phyloP scores from a whole-genome alignment of 306 rosid genomes.

The Potentilla sterilis region DNA sequence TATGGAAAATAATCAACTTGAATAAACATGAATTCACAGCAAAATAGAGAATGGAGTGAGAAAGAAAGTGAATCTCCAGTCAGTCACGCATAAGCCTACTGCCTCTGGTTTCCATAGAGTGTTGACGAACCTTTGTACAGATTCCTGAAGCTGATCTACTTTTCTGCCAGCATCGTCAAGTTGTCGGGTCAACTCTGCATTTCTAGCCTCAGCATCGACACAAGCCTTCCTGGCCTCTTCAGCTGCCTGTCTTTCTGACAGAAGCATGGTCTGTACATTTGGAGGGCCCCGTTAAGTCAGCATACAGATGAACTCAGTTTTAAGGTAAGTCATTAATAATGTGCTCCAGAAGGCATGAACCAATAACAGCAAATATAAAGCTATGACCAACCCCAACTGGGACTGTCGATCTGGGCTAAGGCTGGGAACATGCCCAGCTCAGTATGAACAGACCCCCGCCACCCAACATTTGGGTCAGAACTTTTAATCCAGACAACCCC shows the following conservation, averaged over 20 bases:
- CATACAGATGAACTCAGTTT: constrained; percentile 18
- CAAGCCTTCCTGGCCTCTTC: constrained; percentile 69
- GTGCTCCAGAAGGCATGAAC: not conserved
- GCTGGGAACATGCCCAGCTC: not conserved
- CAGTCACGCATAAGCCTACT: not conserved
- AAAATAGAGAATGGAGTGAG: not conserved
- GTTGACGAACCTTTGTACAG: constrained; percentile 84
- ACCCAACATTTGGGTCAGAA: not conserved
- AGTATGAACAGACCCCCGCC: not conserved
- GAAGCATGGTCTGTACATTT: constrained; percentile 58
- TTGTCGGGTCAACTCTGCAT: constrained; percentile 63
- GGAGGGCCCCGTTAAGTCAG: constrained; percentile 26
- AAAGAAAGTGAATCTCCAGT: not conserved
- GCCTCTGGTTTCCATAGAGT: constrained; percentile 13
- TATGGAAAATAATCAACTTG: constrained; percentile 26
- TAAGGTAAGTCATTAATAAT: constrained; percentile 14
- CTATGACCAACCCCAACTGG: not conserved
- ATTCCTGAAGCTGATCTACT: constrained; percentile 89
- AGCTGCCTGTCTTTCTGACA: constrained; percentile 59
- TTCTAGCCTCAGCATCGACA: constrained; percentile 64
- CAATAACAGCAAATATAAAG: not conserved
- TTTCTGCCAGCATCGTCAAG: constrained; percentile 73
- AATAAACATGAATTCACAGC: constrained; percentile 6
- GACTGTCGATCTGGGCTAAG: not conserved
- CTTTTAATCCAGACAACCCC: not conserved